Evolutionary conservation across 768 basidiomycete species (phyloP), one percentile per base, ranked within the genome.

Genomic region (Pleurotus tuoliensis): DNA sequence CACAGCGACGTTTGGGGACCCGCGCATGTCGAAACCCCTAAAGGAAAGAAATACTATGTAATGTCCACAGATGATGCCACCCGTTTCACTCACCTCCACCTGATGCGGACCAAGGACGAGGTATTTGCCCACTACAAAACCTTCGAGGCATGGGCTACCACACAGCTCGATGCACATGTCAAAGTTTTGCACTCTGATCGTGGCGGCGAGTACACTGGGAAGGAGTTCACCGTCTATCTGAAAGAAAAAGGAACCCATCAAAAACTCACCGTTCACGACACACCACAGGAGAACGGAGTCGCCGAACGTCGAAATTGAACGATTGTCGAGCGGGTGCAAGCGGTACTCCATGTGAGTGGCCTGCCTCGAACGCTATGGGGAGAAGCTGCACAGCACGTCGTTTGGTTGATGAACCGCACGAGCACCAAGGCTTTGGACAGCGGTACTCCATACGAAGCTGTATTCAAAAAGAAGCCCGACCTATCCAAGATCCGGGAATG

Each of bases 1-100:
- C 70, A 77, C 58, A 61, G 66, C 1, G 74, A 82, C 57, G 39
- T 81, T 0, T 82, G 80, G 77, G 79, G 78, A 12, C 79, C 76
- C 3, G 68, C 75, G 0, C 68, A 64, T 0, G 61, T 72, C 0
- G 43, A 54, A 11, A 71, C 56, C 0, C 55, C 65, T 0, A 63
- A 66, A 0, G 67, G 70, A 24, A 53, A 63, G 3, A 25, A 45
- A 0, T 78, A 79, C 48, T 75, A 71, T 48, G 56, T 73, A n/a
- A 70, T 66, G 0, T 78, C 72, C 56, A 75, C 63, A 0, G 74
- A 79, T 46, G 70, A 77, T 41, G 56, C 63, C 5, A 53, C 69
- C 0, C 61, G 67, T 4, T 57, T 64, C 13, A 68, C 66, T 3
- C 61, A 63, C 24, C 55, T 73, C 2, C 25, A 68, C 49, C 61